phyloP scores from a whole-genome alignment of 805 yeast species.

The Saccharomyces mikatae region DNA sequence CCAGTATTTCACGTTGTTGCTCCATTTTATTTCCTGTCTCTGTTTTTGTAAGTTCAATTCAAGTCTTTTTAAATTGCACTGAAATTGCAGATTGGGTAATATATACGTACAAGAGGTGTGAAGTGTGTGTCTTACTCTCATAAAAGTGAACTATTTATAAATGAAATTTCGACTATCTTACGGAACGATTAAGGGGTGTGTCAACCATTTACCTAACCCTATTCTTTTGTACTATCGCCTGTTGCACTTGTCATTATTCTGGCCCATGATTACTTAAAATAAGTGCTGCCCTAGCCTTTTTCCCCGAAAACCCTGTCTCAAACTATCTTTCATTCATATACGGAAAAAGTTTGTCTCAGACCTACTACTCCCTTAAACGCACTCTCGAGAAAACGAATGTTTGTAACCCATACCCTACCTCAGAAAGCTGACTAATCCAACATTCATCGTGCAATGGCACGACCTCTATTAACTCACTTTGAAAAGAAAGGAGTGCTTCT shows the following conservation, averaged over 20 bases:
- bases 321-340: neutral
- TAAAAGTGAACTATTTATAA: neutral
- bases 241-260: neutral
- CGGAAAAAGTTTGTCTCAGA: neutral
- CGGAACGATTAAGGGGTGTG: neutral
- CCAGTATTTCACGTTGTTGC: constrained; percentile 17
- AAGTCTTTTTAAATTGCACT: neutral
- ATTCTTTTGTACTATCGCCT: neutral
- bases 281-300: neutral
- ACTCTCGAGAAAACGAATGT: neutral
- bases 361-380: neutral
- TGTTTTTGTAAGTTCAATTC: neutral
- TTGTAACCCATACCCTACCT: neutral
- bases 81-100: neutral
- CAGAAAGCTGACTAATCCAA: neutral
- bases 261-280: neutral
- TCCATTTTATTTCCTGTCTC: constrained; percentile 5
- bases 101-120: neutral
- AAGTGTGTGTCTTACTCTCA: neutral
- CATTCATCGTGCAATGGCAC: neutral
- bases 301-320: neutral
- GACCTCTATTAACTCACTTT: neutral
- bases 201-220: neutral
- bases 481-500: neutral
- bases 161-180: neutral